Conservation (phyloP, 257 asterid genomes). For the Solanum ossicruentum region DNA sequence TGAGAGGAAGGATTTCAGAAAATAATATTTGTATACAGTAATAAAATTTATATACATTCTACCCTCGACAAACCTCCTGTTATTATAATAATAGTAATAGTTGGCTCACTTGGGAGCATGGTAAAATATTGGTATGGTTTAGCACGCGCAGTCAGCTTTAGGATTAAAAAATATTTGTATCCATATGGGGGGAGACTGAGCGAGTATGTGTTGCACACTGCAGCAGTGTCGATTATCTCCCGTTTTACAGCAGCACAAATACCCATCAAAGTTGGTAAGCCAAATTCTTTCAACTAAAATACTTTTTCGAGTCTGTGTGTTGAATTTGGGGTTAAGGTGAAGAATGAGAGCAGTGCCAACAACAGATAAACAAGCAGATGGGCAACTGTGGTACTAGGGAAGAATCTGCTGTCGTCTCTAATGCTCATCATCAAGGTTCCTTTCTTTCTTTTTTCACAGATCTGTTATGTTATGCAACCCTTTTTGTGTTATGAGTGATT, state of each 20-base stretch:
- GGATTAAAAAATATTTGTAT: not conserved
- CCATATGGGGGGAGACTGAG: not conserved
- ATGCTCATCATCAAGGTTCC: slow-evolving; percentile 82
- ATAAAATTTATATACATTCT: no score
- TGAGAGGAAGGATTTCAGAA: no score
- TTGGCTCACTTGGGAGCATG: no score
- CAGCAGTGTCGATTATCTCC: not conserved
- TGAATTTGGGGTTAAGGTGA: not conserved
- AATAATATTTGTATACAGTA: no score
- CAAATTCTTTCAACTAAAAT: not conserved
- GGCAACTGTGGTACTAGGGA: slow-evolving; percentile 99
- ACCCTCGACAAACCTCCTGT: no score
- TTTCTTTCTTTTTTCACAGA: not conserved
- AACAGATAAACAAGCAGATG: slow-evolving; percentile 25
- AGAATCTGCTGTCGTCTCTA: slow-evolving; percentile 82
- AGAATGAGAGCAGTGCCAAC: slow-evolving; percentile 34
- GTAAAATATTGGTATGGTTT: not conserved
- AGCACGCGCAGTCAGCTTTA: not conserved
- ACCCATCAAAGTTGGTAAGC: not conserved
- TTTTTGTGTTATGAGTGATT: not conserved
- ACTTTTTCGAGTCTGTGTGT: not conserved
- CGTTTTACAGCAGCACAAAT: not conserved
- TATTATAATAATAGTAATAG: no score
- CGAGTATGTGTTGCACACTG: not conserved
- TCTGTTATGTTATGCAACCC: not conserved